A percentile compares a stretch with the other conserved stretches of the same genome.
Conservation (phyloP, 2,329 filamentous ascomycete genomes). For the Byssothecium circinans region DNA sequence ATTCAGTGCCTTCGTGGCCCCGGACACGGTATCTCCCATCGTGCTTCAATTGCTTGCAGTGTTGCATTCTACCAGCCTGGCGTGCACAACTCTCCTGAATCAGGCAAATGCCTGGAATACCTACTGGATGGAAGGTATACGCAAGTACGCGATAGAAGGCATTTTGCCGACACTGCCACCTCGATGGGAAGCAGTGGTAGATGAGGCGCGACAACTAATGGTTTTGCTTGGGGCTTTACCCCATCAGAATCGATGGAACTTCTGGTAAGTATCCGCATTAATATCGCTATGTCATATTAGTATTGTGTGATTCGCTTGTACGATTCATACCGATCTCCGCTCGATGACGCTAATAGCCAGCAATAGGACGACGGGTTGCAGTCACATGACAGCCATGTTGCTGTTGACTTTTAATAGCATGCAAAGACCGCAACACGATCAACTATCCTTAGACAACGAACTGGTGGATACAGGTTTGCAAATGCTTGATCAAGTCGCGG, state of each 20-base stretch:
- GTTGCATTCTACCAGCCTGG: conserved; percentile 23
- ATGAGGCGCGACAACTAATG: conserved; percentile 20
- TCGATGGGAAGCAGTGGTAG: conserved; percentile 21
- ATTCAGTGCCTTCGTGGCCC: conserved; percentile 15
- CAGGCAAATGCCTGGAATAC: conserved; percentile 19
- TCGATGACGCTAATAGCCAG: conserved; percentile 8
- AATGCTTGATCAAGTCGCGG: conserved; percentile 12
- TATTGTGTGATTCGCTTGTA: conserved; percentile 5
- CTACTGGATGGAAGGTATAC: conserved; percentile 17
- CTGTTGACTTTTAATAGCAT: conserved; percentile 25
- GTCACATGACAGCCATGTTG: conserved; percentile 24
- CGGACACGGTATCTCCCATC: conserved; percentile 12
- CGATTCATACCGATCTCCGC: conserved; percentile 1
- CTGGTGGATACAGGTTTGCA: conserved; percentile 19
- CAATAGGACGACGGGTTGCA: conserved; percentile 24
- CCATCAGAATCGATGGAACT: conserved; percentile 15
- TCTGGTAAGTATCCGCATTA: conserved; percentile 25
- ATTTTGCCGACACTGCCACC: conserved; percentile 17
- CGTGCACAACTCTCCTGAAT: conserved; percentile 22
- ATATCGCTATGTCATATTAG: too few relatives aligned
- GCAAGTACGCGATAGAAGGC: conserved; percentile 14
- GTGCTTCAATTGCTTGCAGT: conserved; percentile 18
- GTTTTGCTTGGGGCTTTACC: conserved; percentile 17
- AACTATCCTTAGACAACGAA: conserved; percentile 16
- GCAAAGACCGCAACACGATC: conserved; percentile 16